Evolutionary conservation across 192 early-diverging fungal species (phyloP).

Genomic region (Rhizoclosmatium globosum): DNA sequence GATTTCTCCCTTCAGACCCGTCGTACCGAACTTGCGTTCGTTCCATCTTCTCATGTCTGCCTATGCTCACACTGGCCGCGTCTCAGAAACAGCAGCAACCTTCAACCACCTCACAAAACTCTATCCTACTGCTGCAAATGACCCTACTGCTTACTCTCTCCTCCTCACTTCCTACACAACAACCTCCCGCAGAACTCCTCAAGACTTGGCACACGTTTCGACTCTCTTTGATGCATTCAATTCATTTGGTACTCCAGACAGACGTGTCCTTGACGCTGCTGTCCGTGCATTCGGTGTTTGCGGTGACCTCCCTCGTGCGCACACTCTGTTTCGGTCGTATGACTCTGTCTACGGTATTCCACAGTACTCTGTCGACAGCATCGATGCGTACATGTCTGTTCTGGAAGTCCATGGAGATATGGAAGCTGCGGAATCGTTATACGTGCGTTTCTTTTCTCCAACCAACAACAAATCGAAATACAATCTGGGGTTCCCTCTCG

Average conservation of each 20-base stretch:
- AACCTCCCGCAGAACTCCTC: background rate
- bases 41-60: conserved; percentile 34
- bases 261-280: conserved; percentile 31
- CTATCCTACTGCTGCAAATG: conserved; percentile 4
- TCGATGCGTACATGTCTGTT: conserved; percentile 28
- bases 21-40: conserved; percentile 21
- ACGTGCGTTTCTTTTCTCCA: background rate
- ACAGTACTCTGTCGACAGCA: conserved; percentile 12
- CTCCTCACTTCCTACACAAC: conserved; percentile 22
- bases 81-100: background rate
- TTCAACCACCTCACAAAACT: background rate
- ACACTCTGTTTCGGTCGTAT: conserved; percentile 8
- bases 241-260: background rate
- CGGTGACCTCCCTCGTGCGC: conserved; percentile 9
- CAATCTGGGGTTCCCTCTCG: background rate
- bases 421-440: conserved; percentile 6
- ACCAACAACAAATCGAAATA: background rate
- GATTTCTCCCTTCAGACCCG: background rate
- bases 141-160: conserved; percentile 4
- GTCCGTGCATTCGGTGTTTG: conserved; percentile 32
- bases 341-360: conserved; percentile 6
- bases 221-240: background rate
- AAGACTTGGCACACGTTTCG: conserved; percentile 5
- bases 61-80: conserved; percentile 11
- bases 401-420: conserved; percentile 24